phyloP scores from a whole-genome alignment of 176 grass and related monocot species.

The Eleusine indica region DNA sequence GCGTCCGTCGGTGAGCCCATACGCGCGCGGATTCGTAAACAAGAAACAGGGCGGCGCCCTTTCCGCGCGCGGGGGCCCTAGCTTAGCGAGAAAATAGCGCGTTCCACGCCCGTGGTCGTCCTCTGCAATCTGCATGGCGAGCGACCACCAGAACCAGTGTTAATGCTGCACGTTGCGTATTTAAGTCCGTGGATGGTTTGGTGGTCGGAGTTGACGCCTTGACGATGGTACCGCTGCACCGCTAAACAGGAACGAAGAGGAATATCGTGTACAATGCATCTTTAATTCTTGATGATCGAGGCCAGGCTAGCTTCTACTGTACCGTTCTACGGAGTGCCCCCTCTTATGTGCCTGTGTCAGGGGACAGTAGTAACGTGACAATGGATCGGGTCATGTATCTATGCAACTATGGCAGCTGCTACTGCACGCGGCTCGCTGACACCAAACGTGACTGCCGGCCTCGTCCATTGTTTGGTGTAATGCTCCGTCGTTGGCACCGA shows the following conservation, averaged over 20 bases:
- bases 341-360: neutral
- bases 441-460: neutral
- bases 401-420: neutral
- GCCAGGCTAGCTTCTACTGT: too few relatives aligned
- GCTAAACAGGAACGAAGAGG: too few relatives aligned
- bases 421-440: neutral
- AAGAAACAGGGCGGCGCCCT: too few relatives aligned
- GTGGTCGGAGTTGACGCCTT: neutral
- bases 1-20: too few relatives aligned
- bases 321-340: too few relatives aligned
- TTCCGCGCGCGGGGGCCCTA: too few relatives aligned
- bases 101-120: too few relatives aligned
- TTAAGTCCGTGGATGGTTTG: neutral
- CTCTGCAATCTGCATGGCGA: neutral
- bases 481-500: neutral
- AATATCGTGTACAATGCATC: too few relatives aligned
- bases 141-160: neutral
- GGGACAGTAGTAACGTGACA: neutral
- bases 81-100: too few relatives aligned
- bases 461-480: neutral
- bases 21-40: too few relatives aligned
- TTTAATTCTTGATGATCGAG: too few relatives aligned
- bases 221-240: too few relatives aligned
- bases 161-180: conserved; percentile 29
- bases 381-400: neutral